These are phyloP conservation scores for Cryoendolithus antarcticus DNA, from an alignment of 2,329 filamentous ascomycete species.

Conservation along the genomic window DNA sequence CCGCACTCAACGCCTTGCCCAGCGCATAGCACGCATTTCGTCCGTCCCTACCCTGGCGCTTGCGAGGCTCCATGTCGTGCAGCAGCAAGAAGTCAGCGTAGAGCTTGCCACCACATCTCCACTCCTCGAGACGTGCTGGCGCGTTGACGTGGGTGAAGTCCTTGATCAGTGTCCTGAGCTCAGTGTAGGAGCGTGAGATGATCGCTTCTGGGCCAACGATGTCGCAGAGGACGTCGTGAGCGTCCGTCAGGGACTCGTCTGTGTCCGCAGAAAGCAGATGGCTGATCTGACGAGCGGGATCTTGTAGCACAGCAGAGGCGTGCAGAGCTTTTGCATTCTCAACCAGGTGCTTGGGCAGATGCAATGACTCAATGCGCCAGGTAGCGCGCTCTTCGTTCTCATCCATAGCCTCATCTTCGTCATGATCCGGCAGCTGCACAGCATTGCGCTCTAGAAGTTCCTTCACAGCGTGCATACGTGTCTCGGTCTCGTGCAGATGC, in stretches of 20 bases:
- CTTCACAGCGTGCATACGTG: constrained; percentile 19
- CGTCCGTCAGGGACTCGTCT: constrained; percentile 48
- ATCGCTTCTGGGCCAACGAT: constrained; percentile 72
- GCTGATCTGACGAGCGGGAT: constrained; percentile 59
- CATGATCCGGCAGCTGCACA: constrained; percentile 45
- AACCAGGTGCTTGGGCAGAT: constrained; percentile 66
- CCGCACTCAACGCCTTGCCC: constrained; percentile 18
- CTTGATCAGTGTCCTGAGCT: constrained; percentile 54
- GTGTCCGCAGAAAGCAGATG: constrained; percentile 69
- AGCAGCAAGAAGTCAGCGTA: constrained; percentile 36
- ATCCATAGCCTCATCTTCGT: constrained; percentile 27
- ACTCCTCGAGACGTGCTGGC: constrained; percentile 43
- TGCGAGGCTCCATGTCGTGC: constrained; percentile 6
- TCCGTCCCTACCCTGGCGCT: constrained; percentile 2
- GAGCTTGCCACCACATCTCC: constrained; percentile 68
- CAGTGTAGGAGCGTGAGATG: constrained; percentile 67
- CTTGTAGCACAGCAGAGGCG: constrained; percentile 60
- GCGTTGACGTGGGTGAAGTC: constrained; percentile 52
- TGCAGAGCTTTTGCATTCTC: constrained; percentile 78
- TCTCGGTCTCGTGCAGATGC: constrained; percentile 15
- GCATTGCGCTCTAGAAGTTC: constrained; percentile 54
- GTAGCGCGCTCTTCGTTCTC: constrained; percentile 32
- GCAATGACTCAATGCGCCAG: constrained; percentile 30
- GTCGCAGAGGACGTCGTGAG: constrained; percentile 69
- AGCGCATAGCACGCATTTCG: constrained; percentile 12